Evolutionary conservation across 2,329 filamentous ascomycete genomes (phyloP).

Genomic region (Septoria petroselini): DNA sequence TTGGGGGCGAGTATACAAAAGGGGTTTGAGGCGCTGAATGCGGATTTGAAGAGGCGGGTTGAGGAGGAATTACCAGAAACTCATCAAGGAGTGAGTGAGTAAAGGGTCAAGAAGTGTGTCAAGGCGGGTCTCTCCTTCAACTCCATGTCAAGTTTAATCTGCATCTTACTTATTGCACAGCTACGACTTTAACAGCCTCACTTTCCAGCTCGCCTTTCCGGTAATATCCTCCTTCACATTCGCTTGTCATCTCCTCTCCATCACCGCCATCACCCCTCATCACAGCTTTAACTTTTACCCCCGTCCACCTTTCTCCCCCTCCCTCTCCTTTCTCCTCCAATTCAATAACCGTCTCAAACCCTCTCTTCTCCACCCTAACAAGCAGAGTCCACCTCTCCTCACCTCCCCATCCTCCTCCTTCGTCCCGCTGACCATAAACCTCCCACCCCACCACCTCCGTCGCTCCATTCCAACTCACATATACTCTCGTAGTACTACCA

Average conservation of each 20-base stretch:
- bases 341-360: conserved; percentile 25
- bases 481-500: conserved; percentile 34
- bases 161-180: too few species aligned
- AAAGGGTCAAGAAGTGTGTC: too few species aligned
- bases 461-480: conserved; percentile 52
- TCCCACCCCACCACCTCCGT: conserved; percentile 47
- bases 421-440: conserved; percentile 30
- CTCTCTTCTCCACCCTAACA: conserved; percentile 22
- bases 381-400: too few species aligned
- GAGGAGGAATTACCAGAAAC: conserved; percentile 13
- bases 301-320: too few species aligned
- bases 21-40: conserved; percentile 23
- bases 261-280: conserved; percentile 1
- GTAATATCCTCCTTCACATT: conserved; percentile 19
- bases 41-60: conserved; percentile 23
- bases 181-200: conserved; percentile 8
- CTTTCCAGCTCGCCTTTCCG: too few species aligned
- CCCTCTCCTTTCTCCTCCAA: too few species aligned
- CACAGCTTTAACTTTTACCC: conserved; percentile 19
- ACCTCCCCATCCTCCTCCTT: too few species aligned
- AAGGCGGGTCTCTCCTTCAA: too few species aligned
- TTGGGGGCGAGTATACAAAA: conserved; percentile 6
- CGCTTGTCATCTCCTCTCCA: conserved; percentile 1
- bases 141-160: too few species aligned
- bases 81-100: too few species aligned